A percentile compares a stretch with the other conserved stretches of the same genome.
These are phyloP conservation scores for Mytilinidion resinicola DNA, from an alignment of 495 filamentous ascomycete genomes.

Conservation along the genomic window DNA sequence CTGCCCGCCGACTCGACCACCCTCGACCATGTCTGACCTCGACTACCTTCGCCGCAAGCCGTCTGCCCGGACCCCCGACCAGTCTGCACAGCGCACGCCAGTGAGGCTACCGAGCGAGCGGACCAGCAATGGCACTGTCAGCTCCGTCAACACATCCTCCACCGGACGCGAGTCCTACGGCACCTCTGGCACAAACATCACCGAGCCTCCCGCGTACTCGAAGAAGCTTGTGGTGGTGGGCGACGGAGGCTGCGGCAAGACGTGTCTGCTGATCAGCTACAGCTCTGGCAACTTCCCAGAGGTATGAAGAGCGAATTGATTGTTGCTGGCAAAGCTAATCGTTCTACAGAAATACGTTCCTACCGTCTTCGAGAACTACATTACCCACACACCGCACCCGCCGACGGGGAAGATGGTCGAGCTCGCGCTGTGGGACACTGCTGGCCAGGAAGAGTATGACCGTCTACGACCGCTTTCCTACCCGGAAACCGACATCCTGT, in stretches of 20 bases:
- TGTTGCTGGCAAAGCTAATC: conserved; percentile 2
- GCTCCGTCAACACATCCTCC: conserved; percentile 62
- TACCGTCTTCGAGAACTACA: conserved; percentile 99
- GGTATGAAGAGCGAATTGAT: conserved; percentile 46
- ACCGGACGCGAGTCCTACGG: conserved; percentile 66
- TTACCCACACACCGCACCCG: conserved; percentile 86
- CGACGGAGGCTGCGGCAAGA: conserved; percentile 98
- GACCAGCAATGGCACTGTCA: conserved; percentile 74
- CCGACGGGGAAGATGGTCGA: conserved; percentile 87
- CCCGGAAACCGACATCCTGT: conserved; percentile 93
- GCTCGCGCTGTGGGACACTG: conserved; percentile 96
- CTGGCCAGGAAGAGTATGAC: conserved; percentile 98
- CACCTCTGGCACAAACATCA: conserved; percentile 77
- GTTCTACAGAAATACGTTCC: conserved; percentile 92
- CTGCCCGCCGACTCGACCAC: neutral
- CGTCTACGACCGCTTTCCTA: conserved; percentile 91
- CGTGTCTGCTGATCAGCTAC: conserved; percentile 95
- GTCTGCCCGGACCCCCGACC: conserved; percentile 24
- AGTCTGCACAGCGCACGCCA: conserved; percentile 32
- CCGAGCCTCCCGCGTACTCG: conserved; percentile 81
- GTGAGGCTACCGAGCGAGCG: conserved; percentile 55
- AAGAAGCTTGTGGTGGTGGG: conserved; percentile 99
- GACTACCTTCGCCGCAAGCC: conserved; percentile 40
- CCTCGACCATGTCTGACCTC: conserved; percentile 28
- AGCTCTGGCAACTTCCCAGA: conserved; percentile 97